Evolutionary conservation across 1,284 basidiomycete species (phyloP).

Genomic region (Ganoderma leucocontextum): DNA sequence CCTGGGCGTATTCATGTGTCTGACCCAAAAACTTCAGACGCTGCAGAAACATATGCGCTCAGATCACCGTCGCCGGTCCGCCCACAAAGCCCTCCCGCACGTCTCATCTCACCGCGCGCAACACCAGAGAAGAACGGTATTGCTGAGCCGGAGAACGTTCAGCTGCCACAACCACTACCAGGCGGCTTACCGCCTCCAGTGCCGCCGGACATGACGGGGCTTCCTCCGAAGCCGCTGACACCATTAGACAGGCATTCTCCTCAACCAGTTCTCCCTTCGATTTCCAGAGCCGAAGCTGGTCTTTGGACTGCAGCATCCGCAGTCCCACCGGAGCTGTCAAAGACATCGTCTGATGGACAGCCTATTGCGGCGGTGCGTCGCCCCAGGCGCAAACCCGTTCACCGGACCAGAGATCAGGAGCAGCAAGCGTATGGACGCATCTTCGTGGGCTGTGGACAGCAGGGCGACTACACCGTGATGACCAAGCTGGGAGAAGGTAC

Average conservation of each 20-base stretch:
- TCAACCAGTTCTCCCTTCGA: slow-evolving; percentile 42
- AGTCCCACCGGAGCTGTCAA: slow-evolving; percentile 19
- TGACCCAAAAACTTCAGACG: slow-evolving; percentile 8
- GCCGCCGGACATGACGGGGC: slow-evolving; percentile 37
- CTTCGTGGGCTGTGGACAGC: slow-evolving; percentile 81
- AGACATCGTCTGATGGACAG: slow-evolving; percentile 10
- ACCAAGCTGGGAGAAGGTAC: slow-evolving; percentile 95
- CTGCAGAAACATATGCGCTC: slow-evolving; percentile 20
- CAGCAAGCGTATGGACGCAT: slow-evolving; percentile 66
- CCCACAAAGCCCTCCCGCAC: slow-evolving; percentile 12
- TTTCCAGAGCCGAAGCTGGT: slow-evolving; percentile 28
- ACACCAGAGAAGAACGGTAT: slow-evolving; percentile 31
- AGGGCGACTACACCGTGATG: slow-evolving; percentile 82
- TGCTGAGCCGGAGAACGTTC: slow-evolving; percentile 35
- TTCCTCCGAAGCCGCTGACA: slow-evolving; percentile 25
- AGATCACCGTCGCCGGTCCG: slow-evolving; percentile 29
- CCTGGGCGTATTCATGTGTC: slow-evolving; percentile 7
- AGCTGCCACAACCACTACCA: slow-evolving; percentile 46
- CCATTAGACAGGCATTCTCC: slow-evolving; percentile 56
- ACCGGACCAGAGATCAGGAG: slow-evolving; percentile 74
- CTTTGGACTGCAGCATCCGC: slow-evolving; percentile 15
- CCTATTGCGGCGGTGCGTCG: slow-evolving; percentile 23
- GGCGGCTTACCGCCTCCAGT: slow-evolving; percentile 40
- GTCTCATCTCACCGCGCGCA: slow-evolving; percentile 25
- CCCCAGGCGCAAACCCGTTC: slow-evolving; percentile 45